Conservation (phyloP, 768 basidiomycete species). For the Lepiota brunneoincarnata region DNA sequence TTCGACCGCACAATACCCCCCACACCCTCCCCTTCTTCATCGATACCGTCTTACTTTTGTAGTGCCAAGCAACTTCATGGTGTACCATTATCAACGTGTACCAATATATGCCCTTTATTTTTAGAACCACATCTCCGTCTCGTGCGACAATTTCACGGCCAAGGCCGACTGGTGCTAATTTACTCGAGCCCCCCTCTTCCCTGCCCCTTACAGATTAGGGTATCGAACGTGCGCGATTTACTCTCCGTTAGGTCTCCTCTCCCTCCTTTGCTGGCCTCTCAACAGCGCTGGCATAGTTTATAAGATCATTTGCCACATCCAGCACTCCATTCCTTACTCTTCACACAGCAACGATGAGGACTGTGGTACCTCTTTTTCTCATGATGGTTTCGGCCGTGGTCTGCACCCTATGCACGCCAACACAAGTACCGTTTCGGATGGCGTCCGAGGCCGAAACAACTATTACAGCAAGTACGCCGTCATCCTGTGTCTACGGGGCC, state of each 20-base stretch:
- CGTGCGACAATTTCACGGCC: not conserved
- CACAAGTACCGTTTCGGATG: constrained; percentile 3
- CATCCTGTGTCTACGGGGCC: not conserved
- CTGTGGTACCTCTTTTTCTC: not conserved
- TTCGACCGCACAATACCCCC: not conserved
- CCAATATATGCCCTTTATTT: constrained; percentile 1
- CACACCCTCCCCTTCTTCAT: not conserved
- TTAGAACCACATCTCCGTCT: not conserved
- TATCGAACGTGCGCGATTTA: constrained; percentile 11
- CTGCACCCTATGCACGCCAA: not conserved
- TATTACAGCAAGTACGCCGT: not conserved
- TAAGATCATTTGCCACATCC: too few relatives aligned
- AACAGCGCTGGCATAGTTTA: too few relatives aligned
- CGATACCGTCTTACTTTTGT: constrained; percentile 2
- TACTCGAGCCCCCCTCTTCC: not conserved
- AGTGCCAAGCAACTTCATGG: not conserved
- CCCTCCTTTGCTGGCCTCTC: not conserved
- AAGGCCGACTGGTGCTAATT: not conserved
- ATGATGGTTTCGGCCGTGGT: not conserved
- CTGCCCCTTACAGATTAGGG: not conserved
- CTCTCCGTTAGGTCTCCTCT: constrained; percentile 1
- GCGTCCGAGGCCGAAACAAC: not conserved
- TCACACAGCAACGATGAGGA: not conserved
- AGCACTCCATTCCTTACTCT: not conserved
- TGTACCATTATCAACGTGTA: constrained; percentile 10